Percentiles rank a stretch among this genome's conserved stretches.
phyloP scores from a whole-genome alignment of 345 rosid genomes.

The Tarenaya hassleriana region DNA sequence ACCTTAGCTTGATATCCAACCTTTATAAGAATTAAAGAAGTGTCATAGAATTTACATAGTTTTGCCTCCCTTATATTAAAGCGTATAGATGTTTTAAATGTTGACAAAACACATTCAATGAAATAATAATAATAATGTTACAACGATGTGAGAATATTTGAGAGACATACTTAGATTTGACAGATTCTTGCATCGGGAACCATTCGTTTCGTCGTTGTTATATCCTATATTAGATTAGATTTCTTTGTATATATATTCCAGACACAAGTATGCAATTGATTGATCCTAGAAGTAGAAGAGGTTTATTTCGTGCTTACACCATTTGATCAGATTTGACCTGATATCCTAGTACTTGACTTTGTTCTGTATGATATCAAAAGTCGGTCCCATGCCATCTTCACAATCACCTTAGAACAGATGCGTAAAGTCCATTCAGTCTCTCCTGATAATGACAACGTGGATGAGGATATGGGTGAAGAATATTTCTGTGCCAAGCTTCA shows the following conservation, averaged over 20 bases:
- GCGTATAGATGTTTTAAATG: background rate
- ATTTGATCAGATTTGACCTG: conserved; percentile 1
- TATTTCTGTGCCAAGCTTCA: conserved; percentile 77
- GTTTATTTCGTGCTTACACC: conserved; percentile 12
- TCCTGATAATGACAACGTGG: conserved; percentile 36
- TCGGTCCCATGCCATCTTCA: conserved; percentile 91
- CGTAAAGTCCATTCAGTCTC: conserved; percentile 44
- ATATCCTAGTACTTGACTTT: conserved; percentile 25
- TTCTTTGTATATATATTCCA: background rate
- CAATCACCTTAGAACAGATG: conserved; percentile 80
- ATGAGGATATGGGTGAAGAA: conserved; percentile 58
- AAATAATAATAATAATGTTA: conserved; percentile 12
- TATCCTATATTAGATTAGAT: background rate
- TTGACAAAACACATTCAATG: background rate
- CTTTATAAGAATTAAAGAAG: conserved; percentile 3
- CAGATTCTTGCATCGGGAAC: background rate
- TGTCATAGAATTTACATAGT: background rate
- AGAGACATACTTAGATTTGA: too few relatives aligned
- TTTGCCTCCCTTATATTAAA: conserved; percentile 6
- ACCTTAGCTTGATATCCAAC: background rate
- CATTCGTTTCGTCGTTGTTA: background rate
- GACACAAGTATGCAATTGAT: background rate
- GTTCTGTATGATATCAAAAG: conserved; percentile 41
- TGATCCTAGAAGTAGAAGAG: background rate
- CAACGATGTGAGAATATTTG: too few relatives aligned